phyloP scores from a whole-genome alignment of 768 basidiomycete species.

The Fistulinella prunicolor region DNA sequence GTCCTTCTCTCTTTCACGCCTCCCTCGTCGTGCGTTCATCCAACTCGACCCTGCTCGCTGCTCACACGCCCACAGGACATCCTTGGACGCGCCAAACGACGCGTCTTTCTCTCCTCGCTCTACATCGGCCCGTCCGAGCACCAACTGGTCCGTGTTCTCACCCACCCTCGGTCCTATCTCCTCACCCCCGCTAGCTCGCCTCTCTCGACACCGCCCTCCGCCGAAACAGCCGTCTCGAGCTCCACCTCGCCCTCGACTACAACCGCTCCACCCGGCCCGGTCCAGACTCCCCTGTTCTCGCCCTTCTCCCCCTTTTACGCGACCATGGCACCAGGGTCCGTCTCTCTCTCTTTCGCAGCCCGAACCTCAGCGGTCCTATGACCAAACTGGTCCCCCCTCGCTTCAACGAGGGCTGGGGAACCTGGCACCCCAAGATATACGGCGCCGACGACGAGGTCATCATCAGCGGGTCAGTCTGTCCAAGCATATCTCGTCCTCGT shows the following conservation, averaged over 20 bases:
- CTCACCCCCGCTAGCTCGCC: slow-evolving; percentile 54
- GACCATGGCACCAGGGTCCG: slow-evolving; percentile 71
- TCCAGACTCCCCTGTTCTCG: slow-evolving; percentile 60
- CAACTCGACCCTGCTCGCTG: neutral
- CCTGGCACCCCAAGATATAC: slow-evolving; percentile 97
- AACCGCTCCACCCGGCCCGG: slow-evolving; percentile 78
- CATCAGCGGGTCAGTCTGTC: slow-evolving; percentile 74
- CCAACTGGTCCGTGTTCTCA: slow-evolving; percentile 61
- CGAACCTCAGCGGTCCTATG: slow-evolving; percentile 72
- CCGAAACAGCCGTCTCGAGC: slow-evolving; percentile 55
- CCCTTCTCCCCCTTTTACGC: slow-evolving; percentile 70
- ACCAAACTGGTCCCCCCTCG: slow-evolving; percentile 80
- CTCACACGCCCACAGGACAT: slow-evolving; percentile 50
- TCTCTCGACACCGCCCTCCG: slow-evolving; percentile 60
- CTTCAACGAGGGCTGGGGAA: slow-evolving; percentile 98
- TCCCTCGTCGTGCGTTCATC: slow-evolving; percentile 47
- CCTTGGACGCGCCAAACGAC: slow-evolving; percentile 68
- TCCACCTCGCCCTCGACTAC: slow-evolving; percentile 76
- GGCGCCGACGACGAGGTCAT: slow-evolving; percentile 91
- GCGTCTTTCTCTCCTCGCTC: slow-evolving; percentile 87
- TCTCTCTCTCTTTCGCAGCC: slow-evolving; percentile 83
- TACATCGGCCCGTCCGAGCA: slow-evolving; percentile 82
- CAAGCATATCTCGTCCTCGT: neutral
- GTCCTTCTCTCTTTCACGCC: slow-evolving; percentile 58
- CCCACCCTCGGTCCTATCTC: neutral